Conservation (phyloP, 768 basidiomycete genomes). For the Leccinum olivaceopallidum region DNA sequence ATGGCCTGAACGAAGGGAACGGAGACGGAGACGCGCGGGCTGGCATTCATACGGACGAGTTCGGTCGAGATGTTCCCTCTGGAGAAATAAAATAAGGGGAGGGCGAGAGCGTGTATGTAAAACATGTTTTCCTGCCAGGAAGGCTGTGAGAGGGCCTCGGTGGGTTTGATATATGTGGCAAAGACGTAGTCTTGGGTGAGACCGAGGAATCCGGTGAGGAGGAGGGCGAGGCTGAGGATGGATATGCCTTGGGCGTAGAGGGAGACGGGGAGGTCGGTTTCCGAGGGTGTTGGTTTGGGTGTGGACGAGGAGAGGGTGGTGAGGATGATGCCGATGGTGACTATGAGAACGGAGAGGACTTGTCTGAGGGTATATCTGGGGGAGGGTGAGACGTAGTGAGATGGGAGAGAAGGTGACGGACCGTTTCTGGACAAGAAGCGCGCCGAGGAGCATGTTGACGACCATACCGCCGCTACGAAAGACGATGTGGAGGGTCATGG, state of each 20-base stretch:
- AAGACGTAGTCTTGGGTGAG: conserved; percentile 85
- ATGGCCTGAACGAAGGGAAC: conserved; percentile 15
- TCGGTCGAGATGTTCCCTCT: conserved; percentile 46
- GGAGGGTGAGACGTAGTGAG: conserved; percentile 6
- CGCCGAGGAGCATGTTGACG: conserved; percentile 80
- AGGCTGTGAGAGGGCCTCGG: conserved; percentile 25
- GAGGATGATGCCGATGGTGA: conserved; percentile 75
- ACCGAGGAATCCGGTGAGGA: conserved; percentile 81
- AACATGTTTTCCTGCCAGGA: conserved; percentile 92
- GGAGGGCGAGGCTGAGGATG: conserved; percentile 73
- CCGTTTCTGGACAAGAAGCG: conserved; percentile 63
- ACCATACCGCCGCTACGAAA: conserved; percentile 89
- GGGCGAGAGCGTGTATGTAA: conserved; percentile 79
- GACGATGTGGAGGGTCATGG: conserved; percentile 93
- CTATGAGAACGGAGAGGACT: conserved; percentile 72
- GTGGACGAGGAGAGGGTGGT: conserved; percentile 79
- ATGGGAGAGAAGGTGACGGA: conserved; percentile 34
- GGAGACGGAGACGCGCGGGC: conserved; percentile 15
- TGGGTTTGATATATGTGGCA: conserved; percentile 39
- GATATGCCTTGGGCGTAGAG: conserved; percentile 70
- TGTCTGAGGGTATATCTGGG: conserved; percentile 65
- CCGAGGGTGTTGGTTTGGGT: conserved; percentile 18
- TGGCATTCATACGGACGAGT: conserved; percentile 13
- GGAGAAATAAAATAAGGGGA: conserved; percentile 74
- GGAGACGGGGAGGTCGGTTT: conserved; percentile 7